Evolutionary conservation across 805 yeast genomes (phyloP).

Genomic region (Clavispora santaluciae): DNA sequence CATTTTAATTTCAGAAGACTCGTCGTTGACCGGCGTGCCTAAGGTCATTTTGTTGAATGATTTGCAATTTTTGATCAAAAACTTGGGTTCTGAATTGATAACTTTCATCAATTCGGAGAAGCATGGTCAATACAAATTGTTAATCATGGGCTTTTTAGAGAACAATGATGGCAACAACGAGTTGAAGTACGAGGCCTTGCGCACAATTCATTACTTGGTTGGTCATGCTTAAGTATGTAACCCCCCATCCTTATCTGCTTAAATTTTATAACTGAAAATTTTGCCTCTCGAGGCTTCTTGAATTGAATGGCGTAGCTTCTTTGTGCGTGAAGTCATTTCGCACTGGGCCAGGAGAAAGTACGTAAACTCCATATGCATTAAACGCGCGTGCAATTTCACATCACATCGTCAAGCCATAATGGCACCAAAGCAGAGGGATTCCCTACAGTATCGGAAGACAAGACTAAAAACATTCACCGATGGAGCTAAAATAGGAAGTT

Average conservation of each 20-base stretch:
- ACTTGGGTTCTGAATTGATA: conserved; percentile 36
- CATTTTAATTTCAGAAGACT: conserved; percentile 37
- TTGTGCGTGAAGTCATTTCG: too few species aligned
- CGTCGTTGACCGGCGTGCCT: conserved; percentile 14
- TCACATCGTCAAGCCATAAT: conserved; percentile 1
- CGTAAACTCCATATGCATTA: not conserved
- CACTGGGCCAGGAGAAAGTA: too few species aligned
- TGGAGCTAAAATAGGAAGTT: conserved; percentile 19
- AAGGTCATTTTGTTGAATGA: conserved; percentile 40
- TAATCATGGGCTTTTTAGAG: conserved; percentile 77
- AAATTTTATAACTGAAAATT: not conserved
- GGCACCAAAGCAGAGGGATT: conserved; percentile 3
- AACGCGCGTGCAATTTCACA: not conserved
- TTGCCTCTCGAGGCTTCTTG: not conserved
- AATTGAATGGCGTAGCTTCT: too few species aligned
- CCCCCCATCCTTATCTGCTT: not conserved
- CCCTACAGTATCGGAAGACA: conserved; percentile 19
- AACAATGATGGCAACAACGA: conserved; percentile 69
- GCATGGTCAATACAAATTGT: conserved; percentile 60
- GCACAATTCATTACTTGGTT: conserved; percentile 90
- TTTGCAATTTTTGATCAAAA: conserved; percentile 37
- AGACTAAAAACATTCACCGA: conserved; percentile 21
- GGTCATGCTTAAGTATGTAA: conserved; percentile 45
- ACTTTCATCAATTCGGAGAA: conserved; percentile 34
- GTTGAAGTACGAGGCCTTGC: conserved; percentile 90